Evolutionary conservation across 768 basidiomycete species (phyloP), one percentile per base, ranked within the genome.

Genomic region (Podaxis pistillaris): DNA sequence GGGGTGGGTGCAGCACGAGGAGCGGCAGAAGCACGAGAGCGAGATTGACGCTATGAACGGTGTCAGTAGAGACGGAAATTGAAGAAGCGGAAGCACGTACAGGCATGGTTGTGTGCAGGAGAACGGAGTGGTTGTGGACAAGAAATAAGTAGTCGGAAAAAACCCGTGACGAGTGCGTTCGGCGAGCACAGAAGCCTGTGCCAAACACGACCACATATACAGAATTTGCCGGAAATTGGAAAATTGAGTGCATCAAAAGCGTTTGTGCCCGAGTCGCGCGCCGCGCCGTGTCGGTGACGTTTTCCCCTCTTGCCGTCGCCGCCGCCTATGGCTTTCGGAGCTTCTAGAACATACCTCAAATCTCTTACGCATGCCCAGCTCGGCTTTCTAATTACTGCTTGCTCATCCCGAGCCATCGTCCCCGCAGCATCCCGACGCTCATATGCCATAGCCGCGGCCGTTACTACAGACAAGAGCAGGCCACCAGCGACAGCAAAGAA

Each of bases 31-130:
- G 90, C 84, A 71, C 89, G 88, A 68, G 86, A 84, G 70, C 91
- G 90, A 49, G 91, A 92, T 76, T 85, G 83, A 73, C 91, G 91
- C 92, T 93, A 56, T 22, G 56, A 55, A 40, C 22, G 0, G 13
- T 8, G 33, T 63, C 3, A 64, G 63, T 64, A 8, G 37, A 17
- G 58, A 33, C 19, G 40, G 13, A 57, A 40, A 38, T 38, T 37
- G n/a, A 59, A 49, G 54, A 49, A 22, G 17, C 22, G 36, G 28
- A 13, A 22, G 38, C 24, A 66, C 80, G 68, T 71, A 81, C 80
- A 74, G 80, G 71, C 79, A 80, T 80, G 63, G 54, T 72, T 59
- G 58, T 50, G 62, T 50, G 52, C 51, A 33, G 36, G 49, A 52
- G 22, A 37, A 56, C 52, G 58, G 64, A 60, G 62, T 64, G 72